Evolutionary conservation across 345 rosid species (phyloP), one percentile per base, ranked within the genome.

Genomic region (Corymbia maculata): DNA sequence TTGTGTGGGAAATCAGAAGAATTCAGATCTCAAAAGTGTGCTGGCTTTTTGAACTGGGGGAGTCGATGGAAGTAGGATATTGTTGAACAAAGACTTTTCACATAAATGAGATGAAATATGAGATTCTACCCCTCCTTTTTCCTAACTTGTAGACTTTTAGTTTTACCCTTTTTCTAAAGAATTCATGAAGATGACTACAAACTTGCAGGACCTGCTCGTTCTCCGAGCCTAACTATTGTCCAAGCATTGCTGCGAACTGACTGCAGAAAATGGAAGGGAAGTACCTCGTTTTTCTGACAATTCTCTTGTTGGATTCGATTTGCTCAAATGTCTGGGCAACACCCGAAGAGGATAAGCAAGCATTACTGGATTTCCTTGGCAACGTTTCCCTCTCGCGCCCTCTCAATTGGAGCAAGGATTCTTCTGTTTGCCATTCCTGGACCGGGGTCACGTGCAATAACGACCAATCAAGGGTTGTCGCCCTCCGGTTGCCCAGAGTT

Each of bases 371-470:
- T 53, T 98, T 97, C 68, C 55, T 94, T n/a, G 88, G 87, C 75
- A 91, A 91, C n/a, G 89, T 95, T 89, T 92, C 89, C 86, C 95
- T 94, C 90, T 91, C 99, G 22, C 93, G 88, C 52, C 86, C 91
- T 85, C 91, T 98, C 32, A 96, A 97, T 32, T 98, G 98, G 99
- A 93, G 91, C 32, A 91, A 92, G 87, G 87, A 85, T 90, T 92
- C 90, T 68, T 86, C 95, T 14, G 90, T 97, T 6, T 98, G 99
- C 90, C 89, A 86, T n/a, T 87, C 90, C 53, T 98, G 99, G 99
- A 92, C 92, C 21, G 99, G 99, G 79, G 95, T 98, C 68, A 91
- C 92, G 17, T 97, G 99, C 91, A 94, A 91, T 88, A 50, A 85
- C 26, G 92, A 95, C 57, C 91, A 90, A 42, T 93, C 98, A 49